A percentile compares a stretch with the other conserved stretches of the same genome.
Conservation (phyloP, 495 filamentous ascomycete species). For the Platismatia glauca region DNA sequence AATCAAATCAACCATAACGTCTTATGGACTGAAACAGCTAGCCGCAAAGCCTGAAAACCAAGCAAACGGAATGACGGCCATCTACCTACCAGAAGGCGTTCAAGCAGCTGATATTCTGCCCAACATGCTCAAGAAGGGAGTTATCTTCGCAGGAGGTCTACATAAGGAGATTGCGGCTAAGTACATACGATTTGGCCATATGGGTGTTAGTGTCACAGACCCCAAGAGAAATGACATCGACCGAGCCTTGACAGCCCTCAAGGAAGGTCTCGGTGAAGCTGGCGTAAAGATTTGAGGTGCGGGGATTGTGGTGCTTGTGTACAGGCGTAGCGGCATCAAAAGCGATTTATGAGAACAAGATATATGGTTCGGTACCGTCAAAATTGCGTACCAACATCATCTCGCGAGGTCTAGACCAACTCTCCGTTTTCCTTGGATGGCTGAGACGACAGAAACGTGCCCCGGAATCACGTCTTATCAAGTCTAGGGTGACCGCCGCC, state of each 20-base stretch:
- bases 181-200: conserved; percentile 79
- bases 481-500: too few relatives aligned
- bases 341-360: background rate
- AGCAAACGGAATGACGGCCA: conserved; percentile 95
- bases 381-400: background rate
- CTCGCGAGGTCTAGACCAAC: background rate
- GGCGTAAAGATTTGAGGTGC: conserved; percentile 9
- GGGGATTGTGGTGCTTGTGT: background rate
- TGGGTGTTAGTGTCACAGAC: conserved; percentile 80
- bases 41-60: conserved; percentile 78
- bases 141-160: conserved; percentile 89
- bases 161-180: conserved; percentile 74
- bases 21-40: conserved; percentile 77
- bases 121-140: conserved; percentile 76
- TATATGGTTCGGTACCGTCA: background rate
- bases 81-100: conserved; percentile 82
- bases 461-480: too few relatives aligned
- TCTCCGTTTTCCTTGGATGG: background rate
- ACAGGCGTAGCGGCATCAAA: background rate
- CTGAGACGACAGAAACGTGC: too few relatives aligned
- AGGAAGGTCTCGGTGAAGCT: conserved; percentile 62
- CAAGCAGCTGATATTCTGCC: conserved; percentile 74
- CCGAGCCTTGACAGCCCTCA: conserved; percentile 67
- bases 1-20: conserved; percentile 70
- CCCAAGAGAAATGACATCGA: conserved; percentile 59